Evolutionary conservation across 2,329 filamentous ascomycete genomes (phyloP).

Genomic region (Trichoderma brevicompactum): DNA sequence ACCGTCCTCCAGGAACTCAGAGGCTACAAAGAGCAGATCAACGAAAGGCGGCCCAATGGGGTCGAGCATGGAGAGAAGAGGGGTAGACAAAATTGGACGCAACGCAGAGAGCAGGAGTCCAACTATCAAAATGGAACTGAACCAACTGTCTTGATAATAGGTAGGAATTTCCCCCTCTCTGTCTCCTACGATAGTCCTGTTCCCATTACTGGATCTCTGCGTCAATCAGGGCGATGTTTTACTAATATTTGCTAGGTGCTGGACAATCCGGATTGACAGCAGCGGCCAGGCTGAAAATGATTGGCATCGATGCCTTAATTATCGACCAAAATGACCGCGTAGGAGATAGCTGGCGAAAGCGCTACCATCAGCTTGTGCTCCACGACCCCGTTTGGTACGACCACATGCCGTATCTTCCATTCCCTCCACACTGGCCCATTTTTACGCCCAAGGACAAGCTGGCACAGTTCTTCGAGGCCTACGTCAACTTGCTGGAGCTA

Average conservation of each 20-base stretch:
- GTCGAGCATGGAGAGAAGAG: constrained; percentile 58
- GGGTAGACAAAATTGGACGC: constrained; percentile 63
- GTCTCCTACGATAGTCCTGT: background rate
- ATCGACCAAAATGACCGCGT: constrained; percentile 62
- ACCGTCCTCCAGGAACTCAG: constrained; percentile 61
- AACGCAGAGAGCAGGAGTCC: constrained; percentile 53
- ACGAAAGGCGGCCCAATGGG: constrained; percentile 56
- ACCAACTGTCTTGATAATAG: constrained; percentile 65
- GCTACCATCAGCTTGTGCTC: constrained; percentile 68
- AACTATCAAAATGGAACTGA: constrained; percentile 53
- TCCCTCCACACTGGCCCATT: constrained; percentile 68
- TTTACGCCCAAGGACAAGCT: constrained; percentile 76
- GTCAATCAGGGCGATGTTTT: no score
- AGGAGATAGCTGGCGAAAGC: constrained; percentile 66
- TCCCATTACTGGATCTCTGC: no score
- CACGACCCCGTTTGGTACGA: constrained; percentile 69
- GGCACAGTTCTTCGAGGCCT: constrained; percentile 69
- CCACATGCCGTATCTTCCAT: constrained; percentile 66
- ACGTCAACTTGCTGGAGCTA: constrained; percentile 67
- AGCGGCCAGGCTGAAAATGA: constrained; percentile 63
- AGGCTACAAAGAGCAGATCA: constrained; percentile 56
- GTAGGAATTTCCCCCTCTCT: constrained; percentile 44
- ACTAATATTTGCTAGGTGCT: constrained; percentile 48
- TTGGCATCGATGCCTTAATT: constrained; percentile 60
- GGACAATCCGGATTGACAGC: constrained; percentile 64